A percentile compares a stretch with the other conserved stretches of the same genome.
phyloP scores from a whole-genome alignment of 441 rosid genomes.

The Erodium texanum region DNA sequence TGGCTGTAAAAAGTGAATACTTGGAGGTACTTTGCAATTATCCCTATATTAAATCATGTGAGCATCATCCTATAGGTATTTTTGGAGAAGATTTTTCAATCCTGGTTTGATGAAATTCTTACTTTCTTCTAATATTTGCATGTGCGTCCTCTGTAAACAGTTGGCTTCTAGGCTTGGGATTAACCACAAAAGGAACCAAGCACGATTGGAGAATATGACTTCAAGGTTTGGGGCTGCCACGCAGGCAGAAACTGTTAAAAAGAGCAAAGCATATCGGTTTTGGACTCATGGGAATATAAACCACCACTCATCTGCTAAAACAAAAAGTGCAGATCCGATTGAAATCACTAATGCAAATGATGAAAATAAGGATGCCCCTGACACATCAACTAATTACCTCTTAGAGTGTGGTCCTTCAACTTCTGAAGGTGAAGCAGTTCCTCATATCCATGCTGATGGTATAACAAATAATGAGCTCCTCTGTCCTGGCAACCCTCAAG shows the following conservation, averaged over 20 bases:
- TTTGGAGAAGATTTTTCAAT: not conserved
- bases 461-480: slow-evolving; percentile 25
- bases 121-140: slow-evolving; percentile 4
- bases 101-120: slow-evolving; percentile 3
- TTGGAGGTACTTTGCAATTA: no score
- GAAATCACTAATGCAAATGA: slow-evolving; percentile 23
- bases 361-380: slow-evolving; percentile 28
- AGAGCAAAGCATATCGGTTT: slow-evolving; percentile 57
- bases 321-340: slow-evolving; percentile 26
- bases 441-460: slow-evolving; percentile 27
- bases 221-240: slow-evolving; percentile 66
- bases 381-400: slow-evolving; percentile 27
- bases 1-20: no score
- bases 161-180: slow-evolving; percentile 75
- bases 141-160: slow-evolving; percentile 33
- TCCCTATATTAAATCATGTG: not conserved
- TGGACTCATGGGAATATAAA: slow-evolving; percentile 57
- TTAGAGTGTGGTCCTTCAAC: slow-evolving; percentile 31
- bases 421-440: slow-evolving; percentile 35
- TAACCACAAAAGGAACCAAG: slow-evolving; percentile 68
- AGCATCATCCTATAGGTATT: not conserved
- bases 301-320: slow-evolving; percentile 34
- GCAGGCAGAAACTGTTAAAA: slow-evolving; percentile 62
- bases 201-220: slow-evolving; percentile 58
- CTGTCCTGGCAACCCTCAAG: slow-evolving; percentile 32